A percentile compares a stretch with the other conserved stretches of the same genome.
phyloP scores from a whole-genome alignment of 768 basidiomycete species.

The Fomitopsis pulvina region DNA sequence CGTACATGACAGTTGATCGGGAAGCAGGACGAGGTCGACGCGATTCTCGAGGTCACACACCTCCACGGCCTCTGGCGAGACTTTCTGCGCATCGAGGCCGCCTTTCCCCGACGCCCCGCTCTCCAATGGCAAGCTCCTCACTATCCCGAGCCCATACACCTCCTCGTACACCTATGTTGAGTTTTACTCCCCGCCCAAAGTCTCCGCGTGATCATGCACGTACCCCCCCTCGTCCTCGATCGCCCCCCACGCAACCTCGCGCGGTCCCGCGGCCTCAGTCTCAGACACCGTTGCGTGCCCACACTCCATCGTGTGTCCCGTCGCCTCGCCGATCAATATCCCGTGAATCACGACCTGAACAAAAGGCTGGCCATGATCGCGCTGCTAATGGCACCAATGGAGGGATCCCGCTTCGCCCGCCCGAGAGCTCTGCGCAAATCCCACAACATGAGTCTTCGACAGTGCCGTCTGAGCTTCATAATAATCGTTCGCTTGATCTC shows the following conservation, averaged over 20 bases:
- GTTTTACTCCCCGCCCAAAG: neutral
- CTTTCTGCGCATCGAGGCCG: too few relatives aligned
- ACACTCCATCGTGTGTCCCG: neutral
- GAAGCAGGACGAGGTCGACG: neutral
- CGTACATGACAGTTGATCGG: neutral
- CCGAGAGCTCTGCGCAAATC: too few relatives aligned
- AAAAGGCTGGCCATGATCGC: too few relatives aligned
- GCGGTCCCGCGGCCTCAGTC: neutral
- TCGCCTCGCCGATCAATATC: conserved; percentile 5
- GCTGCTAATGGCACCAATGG: too few relatives aligned
- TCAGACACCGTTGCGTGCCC: neutral
- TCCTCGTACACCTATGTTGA: neutral
- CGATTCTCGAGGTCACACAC: neutral
- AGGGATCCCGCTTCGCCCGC: too few relatives aligned
- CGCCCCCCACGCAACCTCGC: neutral
- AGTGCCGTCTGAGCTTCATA: too few relatives aligned
- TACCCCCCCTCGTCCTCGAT: neutral
- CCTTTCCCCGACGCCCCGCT: neutral
- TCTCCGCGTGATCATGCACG: neutral
- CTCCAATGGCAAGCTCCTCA: neutral
- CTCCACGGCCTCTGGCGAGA: too few relatives aligned
- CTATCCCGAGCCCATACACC: neutral
- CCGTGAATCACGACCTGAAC: neutral
- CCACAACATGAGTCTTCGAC: too few relatives aligned
- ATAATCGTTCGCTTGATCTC: too few relatives aligned